Conservation (phyloP, 345 rosid genomes). For the Melaleuca alternifolia region DNA sequence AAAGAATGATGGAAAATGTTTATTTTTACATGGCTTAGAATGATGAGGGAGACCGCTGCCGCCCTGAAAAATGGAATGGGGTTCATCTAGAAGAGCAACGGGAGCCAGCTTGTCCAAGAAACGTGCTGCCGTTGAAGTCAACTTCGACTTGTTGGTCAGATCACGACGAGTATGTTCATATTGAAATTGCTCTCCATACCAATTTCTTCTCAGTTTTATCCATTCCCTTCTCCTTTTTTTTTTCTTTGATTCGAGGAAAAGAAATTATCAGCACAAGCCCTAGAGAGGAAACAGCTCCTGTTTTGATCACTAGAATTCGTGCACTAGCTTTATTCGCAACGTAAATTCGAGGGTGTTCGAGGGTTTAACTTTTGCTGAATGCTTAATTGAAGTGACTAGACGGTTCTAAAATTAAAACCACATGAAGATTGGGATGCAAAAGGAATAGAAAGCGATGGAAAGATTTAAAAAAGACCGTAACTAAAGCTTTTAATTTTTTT, state of each 20-base stretch:
- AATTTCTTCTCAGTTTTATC: neutral
- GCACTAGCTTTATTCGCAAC: neutral
- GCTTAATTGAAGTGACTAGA: neutral
- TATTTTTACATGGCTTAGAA: neutral
- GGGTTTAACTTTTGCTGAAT: neutral
- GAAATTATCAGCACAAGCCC: neutral
- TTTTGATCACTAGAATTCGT: neutral
- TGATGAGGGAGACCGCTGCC: neutral
- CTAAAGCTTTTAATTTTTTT: neutral
- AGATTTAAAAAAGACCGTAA: neutral
- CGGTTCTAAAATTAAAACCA: neutral
- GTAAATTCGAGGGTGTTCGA: neutral
- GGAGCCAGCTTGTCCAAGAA: neutral
- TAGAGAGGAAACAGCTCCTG: neutral
- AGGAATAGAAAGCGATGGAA: neutral
- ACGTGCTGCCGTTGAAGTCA: neutral
- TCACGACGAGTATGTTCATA: neutral
- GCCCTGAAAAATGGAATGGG: neutral
- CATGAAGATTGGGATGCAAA: neutral
- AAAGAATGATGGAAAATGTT: neutral
- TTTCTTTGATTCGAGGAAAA: neutral
- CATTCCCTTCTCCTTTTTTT: neutral
- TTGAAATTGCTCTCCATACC: neutral
- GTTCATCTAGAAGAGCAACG: neutral
- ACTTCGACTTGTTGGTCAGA: neutral